These are phyloP conservation scores for Citrus maxima DNA, from an alignment of 345 rosid species.

Conservation along the genomic window DNA sequence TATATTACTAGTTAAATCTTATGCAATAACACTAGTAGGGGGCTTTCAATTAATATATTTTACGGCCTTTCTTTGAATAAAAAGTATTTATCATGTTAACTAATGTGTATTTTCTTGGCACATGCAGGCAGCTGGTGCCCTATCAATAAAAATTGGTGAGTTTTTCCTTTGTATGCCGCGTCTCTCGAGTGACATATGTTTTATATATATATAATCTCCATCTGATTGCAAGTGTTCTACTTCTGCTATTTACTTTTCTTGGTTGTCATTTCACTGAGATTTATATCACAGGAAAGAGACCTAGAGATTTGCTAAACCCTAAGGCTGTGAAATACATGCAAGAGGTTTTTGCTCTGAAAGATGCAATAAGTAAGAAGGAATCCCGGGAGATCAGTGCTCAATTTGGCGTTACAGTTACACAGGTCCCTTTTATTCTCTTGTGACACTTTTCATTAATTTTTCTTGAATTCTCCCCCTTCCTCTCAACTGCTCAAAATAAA, in stretches of 20 bases:
- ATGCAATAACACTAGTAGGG: background rate
- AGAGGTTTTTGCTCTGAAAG: conserved; percentile 86
- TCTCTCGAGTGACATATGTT: background rate
- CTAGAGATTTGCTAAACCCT: conserved; percentile 91
- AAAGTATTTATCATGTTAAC: background rate
- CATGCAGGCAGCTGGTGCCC: conserved; percentile 91
- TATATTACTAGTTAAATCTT: background rate
- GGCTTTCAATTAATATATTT: background rate
- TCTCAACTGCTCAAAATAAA: background rate
- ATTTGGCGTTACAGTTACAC: conserved; percentile 80
- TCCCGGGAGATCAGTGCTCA: conserved; percentile 89
- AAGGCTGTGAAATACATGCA: conserved; percentile 95
- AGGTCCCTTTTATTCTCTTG: conserved; percentile 40
- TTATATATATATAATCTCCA: too few species aligned
- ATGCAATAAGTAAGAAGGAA: conserved; percentile 92
- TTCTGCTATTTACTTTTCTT: conserved; percentile 5
- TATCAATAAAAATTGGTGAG: conserved; percentile 94
- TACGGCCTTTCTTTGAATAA: background rate
- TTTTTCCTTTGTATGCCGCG: background rate
- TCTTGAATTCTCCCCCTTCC: background rate
- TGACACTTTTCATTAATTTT: background rate
- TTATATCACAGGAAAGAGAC: conserved; percentile 78
- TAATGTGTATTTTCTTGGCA: background rate
- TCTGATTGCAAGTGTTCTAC: background rate
- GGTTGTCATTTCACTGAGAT: background rate